These are phyloP conservation scores for Gynandropsis gynandra DNA, from an alignment of 345 rosid genomes.

Conservation along the genomic window DNA sequence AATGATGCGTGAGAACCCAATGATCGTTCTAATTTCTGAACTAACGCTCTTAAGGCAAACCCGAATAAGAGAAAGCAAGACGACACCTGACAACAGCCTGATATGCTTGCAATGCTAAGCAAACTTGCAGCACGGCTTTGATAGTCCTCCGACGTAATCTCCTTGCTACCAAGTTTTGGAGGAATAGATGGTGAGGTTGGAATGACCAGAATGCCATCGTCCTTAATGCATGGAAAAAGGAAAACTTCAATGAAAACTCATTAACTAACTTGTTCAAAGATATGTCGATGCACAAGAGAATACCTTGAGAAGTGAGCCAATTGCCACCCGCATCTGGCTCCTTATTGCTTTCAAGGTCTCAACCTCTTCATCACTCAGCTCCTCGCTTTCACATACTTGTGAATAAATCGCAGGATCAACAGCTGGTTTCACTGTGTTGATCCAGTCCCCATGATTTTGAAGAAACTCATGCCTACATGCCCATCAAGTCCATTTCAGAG, in stretches of 20 bases:
- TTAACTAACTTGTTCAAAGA: slow-evolving; percentile 11
- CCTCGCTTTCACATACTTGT: slow-evolving; percentile 38
- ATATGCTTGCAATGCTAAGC: slow-evolving; percentile 80
- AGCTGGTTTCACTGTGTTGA: slow-evolving; percentile 55
- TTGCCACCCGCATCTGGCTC: slow-evolving; percentile 66
- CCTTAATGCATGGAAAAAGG: slow-evolving; percentile 35
- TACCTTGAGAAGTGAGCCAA: slow-evolving; percentile 79
- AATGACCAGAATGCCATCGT: slow-evolving; percentile 80
- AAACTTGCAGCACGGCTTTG: slow-evolving; percentile 48
- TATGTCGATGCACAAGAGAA: slow-evolving; percentile 8
- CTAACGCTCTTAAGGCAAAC: slow-evolving; percentile 11
- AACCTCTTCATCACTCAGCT: slow-evolving; percentile 38
- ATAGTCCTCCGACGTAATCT: slow-evolving; percentile 64
- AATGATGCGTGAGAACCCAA: slow-evolving; percentile 2
- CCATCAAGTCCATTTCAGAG: slow-evolving; percentile 18
- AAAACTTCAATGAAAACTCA: slow-evolving; percentile 8
- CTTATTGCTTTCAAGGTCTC: slow-evolving; percentile 63
- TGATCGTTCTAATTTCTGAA: not conserved
- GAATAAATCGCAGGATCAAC: slow-evolving; percentile 49
- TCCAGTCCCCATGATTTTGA: slow-evolving; percentile 64
- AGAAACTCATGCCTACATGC: slow-evolving; percentile 68
- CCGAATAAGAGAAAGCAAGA: slow-evolving; percentile 19
- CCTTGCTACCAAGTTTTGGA: slow-evolving; percentile 83
- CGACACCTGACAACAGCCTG: slow-evolving; percentile 95
- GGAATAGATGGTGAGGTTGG: slow-evolving; percentile 75